phyloP scores from a whole-genome alignment of 2,329 filamentous ascomycete genomes.

The Orbilia javanica region DNA sequence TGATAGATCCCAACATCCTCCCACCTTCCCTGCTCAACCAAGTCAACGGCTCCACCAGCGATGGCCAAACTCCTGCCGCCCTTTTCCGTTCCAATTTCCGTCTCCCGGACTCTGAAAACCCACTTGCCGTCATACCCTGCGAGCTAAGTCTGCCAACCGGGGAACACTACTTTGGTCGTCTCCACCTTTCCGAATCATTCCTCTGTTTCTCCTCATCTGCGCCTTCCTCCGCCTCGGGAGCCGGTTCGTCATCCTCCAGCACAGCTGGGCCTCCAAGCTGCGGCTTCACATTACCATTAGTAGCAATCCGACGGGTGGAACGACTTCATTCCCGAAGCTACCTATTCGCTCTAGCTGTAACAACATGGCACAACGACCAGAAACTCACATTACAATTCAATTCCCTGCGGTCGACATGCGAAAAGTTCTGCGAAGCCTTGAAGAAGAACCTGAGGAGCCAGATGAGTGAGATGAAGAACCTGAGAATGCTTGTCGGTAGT shows the following conservation, averaged over 20 bases:
- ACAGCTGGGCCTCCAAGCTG: constrained; percentile 77
- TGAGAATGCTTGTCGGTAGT: constrained; percentile 82
- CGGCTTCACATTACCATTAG: constrained; percentile 93
- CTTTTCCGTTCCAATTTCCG: constrained; percentile 97
- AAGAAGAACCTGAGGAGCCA: constrained; percentile 89
- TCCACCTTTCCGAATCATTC: constrained; percentile 93
- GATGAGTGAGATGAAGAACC: constrained; percentile 86
- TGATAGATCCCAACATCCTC: constrained; percentile 65
- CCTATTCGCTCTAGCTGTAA: constrained; percentile 91
- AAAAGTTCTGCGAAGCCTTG: constrained; percentile 94
- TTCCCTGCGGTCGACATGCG: constrained; percentile 87
- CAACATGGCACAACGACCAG: constrained; percentile 92
- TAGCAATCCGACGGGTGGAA: constrained; percentile 90
- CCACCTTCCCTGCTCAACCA: constrained; percentile 82
- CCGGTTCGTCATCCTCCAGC: constrained; percentile 80
- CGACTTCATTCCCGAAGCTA: constrained; percentile 92
- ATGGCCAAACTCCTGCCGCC: constrained; percentile 48
- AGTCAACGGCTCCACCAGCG: constrained; percentile 78
- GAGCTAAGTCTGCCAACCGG: constrained; percentile 90
- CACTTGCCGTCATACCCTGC: constrained; percentile 94
- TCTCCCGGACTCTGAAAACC: constrained; percentile 89
- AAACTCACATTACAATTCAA: constrained; percentile 92
- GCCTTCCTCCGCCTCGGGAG: constrained; percentile 88
- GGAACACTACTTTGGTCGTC: constrained; percentile 89
- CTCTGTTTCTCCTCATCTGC: constrained; percentile 93